Base-by-base conservation (phyloP, 495 filamentous ascomycete genomes). In the Neurospora sp. region DNA sequence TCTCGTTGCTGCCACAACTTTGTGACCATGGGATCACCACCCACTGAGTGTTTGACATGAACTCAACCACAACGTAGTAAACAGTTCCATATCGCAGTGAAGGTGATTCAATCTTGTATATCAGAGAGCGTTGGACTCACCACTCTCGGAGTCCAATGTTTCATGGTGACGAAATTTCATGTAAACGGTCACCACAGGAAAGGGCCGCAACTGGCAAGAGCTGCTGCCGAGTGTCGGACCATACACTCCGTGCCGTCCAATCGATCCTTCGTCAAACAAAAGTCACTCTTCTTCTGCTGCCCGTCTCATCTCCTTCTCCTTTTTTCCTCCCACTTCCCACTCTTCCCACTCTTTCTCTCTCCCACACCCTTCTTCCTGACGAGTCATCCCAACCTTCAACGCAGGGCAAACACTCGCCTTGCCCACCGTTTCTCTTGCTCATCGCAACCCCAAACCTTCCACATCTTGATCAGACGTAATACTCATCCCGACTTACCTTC, bases 381-480 rank as follows among this genome's bases (percentile, higher is more conserved):
- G n/a, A 31, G 9, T 14, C 39, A 31, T 54, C 31, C 14, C 42
- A 27, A 62, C 23, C 44, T 16, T 27, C 23, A 35, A 16, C 23
- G 54, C 54, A 14, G 66, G 73, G 44, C 70, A 71, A 74, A 74
- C 69, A 71, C 12, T 27, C n/a, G 39, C 39, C 20, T 62, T 62
- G 54, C 27, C 7, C 23, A 31, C 12, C 23, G 54, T 62, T 31
- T 62, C 7, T 16, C 12, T 14, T 8, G 14, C 5, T 62, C 27
- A 62, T 62, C 54, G 23, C 12, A 62, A 35, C 54, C 10, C 12
- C 54, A 14, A 62, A 62, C 12, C 23, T 16, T 46, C 7, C 42
- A 20, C 8, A 46, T 46, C 35, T 35, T 35, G 35, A 35, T 23
- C 46, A 54, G 46, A 54, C 4, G 46, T n/a, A 23, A 0, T 23